Conservation (phyloP, 2,329 filamentous ascomycete species). For the Atkinsonella hypoxylon region DNA sequence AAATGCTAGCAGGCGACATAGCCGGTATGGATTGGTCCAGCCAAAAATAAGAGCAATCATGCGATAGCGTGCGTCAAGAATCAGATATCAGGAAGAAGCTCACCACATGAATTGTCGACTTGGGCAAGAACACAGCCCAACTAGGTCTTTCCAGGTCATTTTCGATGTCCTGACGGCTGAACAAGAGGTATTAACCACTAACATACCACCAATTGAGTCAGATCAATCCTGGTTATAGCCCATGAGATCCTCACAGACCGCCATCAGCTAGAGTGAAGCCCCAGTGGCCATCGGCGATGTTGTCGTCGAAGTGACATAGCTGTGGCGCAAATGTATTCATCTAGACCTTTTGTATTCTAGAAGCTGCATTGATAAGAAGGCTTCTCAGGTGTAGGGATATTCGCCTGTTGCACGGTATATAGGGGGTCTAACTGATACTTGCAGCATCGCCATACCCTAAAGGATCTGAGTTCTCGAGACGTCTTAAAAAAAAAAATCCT, state of each 20-base stretch:
- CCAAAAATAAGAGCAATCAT: not conserved
- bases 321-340: constrained; percentile 17
- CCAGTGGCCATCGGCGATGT: not conserved
- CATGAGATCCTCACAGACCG: not conserved
- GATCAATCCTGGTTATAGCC: not conserved
- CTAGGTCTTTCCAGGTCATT: not conserved
- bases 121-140: not conserved
- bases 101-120: not conserved
- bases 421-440: too few relatives aligned
- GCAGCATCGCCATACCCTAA: too few relatives aligned
- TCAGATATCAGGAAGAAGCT: not conserved
- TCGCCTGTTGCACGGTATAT: too few relatives aligned
- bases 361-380: constrained; percentile 5
- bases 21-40: not conserved
- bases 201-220: not conserved
- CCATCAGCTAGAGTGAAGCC: not conserved
- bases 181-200: not conserved
- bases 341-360: too few relatives aligned
- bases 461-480: too few relatives aligned
- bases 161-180: not conserved
- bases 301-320: constrained; percentile 14
- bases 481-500: too few relatives aligned
- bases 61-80: not conserved
- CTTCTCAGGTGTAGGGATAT: not conserved
- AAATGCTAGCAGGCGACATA: not conserved